Conservation (phyloP, 345 rosid species). For the Brassica napus region DNA sequence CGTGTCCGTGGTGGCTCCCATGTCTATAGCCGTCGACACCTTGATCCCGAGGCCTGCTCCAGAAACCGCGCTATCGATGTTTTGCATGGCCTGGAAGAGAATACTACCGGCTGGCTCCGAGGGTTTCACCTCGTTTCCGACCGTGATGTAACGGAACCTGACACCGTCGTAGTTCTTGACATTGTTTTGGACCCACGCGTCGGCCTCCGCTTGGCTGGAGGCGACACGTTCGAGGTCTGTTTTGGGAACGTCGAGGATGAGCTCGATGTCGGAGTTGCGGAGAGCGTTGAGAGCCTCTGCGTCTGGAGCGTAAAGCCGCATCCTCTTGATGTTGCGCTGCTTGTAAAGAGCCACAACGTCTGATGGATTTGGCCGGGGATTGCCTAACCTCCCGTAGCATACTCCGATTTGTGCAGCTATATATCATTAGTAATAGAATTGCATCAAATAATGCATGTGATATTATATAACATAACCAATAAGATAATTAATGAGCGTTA, state of each 20-base stretch:
- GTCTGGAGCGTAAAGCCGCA: background rate
- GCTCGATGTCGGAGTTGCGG: slow-evolving; percentile 51
- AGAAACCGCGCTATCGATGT: slow-evolving; percentile 14
- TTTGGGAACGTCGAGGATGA: slow-evolving; percentile 55
- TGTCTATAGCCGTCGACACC: slow-evolving; percentile 40
- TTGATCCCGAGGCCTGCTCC: slow-evolving; percentile 27
- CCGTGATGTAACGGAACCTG: slow-evolving; percentile 53
- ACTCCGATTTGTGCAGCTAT: slow-evolving; percentile 63
- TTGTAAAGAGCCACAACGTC: slow-evolving; percentile 57
- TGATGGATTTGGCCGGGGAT: slow-evolving; percentile 39
- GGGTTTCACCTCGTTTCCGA: slow-evolving; percentile 58
- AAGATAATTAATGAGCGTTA: slow-evolving; percentile 3
- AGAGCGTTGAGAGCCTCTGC: slow-evolving; percentile 47
- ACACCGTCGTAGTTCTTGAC: slow-evolving; percentile 46
- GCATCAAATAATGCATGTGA: background rate
- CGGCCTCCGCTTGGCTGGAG: slow-evolving; percentile 47
- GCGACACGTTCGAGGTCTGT: slow-evolving; percentile 39
- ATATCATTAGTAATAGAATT: background rate
- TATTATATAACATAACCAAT: background rate
- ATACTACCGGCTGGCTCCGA: background rate
- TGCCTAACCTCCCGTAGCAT: slow-evolving; percentile 59
- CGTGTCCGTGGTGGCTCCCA: slow-evolving; percentile 21
- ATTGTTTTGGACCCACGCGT: slow-evolving; percentile 52
- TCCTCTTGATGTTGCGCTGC: too few relatives aligned
- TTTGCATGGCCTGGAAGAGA: background rate